Evolutionary conservation across 129 eudicot species (phyloP).

Genomic region (Sambucus nigra): DNA sequence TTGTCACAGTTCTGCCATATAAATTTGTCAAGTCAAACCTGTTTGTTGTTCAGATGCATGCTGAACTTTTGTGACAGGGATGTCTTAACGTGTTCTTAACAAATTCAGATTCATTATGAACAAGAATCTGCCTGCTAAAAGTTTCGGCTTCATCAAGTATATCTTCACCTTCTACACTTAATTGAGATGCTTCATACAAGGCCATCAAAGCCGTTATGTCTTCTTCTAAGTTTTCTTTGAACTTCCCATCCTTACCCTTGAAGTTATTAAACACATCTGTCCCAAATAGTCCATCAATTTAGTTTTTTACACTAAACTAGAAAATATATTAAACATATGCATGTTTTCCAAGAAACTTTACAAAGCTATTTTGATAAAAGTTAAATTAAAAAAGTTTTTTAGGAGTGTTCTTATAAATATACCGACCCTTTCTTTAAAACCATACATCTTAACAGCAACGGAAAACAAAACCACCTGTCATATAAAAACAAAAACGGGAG

Average conservation of each 20-base stretch:
- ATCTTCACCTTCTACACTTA: constrained; percentile 26
- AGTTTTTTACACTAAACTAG: too few relatives aligned
- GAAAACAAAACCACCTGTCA: too few relatives aligned
- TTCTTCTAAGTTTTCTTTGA: background rate
- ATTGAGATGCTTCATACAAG: constrained; percentile 35
- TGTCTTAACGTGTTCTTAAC: constrained; percentile 16
- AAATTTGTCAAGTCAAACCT: too few relatives aligned
- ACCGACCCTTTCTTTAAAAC: too few relatives aligned
- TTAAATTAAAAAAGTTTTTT: too few relatives aligned
- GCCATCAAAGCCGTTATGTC: constrained; percentile 29
- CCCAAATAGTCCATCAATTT: background rate
- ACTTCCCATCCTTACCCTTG: constrained; percentile 17
- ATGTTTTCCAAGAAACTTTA: too few relatives aligned
- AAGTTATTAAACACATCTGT: constrained; percentile 25
- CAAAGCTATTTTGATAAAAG: too few relatives aligned
- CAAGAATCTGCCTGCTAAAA: constrained; percentile 15
- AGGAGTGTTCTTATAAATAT: too few relatives aligned
- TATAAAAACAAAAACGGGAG: too few relatives aligned
- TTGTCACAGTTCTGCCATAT: constrained; percentile 3
- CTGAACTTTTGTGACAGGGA: constrained; percentile 29
- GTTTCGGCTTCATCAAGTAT: constrained; percentile 29
- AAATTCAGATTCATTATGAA: constrained; percentile 11
- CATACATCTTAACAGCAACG: too few relatives aligned
- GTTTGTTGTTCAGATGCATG: constrained; percentile 7
- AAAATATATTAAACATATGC: too few relatives aligned